phyloP scores from a whole-genome alignment of 106 monocot species.

The Ottelia alismoides region DNA sequence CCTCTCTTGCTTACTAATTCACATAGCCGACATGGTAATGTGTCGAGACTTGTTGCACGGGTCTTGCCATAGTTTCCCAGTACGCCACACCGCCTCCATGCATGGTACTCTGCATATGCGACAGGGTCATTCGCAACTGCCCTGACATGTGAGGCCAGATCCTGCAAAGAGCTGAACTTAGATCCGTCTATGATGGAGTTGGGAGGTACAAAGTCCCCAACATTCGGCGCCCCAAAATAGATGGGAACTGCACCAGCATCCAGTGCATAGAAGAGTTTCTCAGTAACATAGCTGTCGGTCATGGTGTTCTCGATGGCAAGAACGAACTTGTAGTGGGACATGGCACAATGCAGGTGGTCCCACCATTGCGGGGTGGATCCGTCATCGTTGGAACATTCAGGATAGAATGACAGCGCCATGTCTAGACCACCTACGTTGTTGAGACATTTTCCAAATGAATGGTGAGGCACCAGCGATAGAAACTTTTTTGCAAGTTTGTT shows the following conservation, averaged over 20 bases:
- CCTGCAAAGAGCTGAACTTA: constrained; percentile 49
- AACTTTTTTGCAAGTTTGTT: constrained; percentile 52
- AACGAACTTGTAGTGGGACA: constrained; percentile 93
- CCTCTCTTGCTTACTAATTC: constrained; percentile 54
- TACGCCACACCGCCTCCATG: constrained; percentile 89
- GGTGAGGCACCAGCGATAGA: constrained; percentile 61
- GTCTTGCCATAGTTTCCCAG: constrained; percentile 58
- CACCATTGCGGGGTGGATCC: constrained; percentile 42
- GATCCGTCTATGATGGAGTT: constrained; percentile 86
- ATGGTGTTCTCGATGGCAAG: constrained; percentile 89
- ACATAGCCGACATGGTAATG: constrained; percentile 75
- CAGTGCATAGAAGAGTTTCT: constrained; percentile 85
- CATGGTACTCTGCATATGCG: constrained; percentile 87
- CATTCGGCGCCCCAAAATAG: constrained; percentile 90
- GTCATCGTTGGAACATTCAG: constrained; percentile 38
- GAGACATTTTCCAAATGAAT: constrained; percentile 90
- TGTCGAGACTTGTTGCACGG: constrained; percentile 62
- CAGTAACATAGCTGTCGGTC: constrained; percentile 77
- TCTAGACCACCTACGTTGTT: constrained; percentile 79
- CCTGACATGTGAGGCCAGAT: constrained; percentile 63
- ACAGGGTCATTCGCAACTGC: constrained; percentile 61
- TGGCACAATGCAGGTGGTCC: constrained; percentile 89
- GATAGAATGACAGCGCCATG: constrained; percentile 56
- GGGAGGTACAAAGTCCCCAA: constrained; percentile 86
- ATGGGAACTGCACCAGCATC: constrained; percentile 90